These are phyloP conservation scores for Talaromyces sp. DNA, from an alignment of 2,329 filamentous ascomycete species.

Conservation along the genomic window DNA sequence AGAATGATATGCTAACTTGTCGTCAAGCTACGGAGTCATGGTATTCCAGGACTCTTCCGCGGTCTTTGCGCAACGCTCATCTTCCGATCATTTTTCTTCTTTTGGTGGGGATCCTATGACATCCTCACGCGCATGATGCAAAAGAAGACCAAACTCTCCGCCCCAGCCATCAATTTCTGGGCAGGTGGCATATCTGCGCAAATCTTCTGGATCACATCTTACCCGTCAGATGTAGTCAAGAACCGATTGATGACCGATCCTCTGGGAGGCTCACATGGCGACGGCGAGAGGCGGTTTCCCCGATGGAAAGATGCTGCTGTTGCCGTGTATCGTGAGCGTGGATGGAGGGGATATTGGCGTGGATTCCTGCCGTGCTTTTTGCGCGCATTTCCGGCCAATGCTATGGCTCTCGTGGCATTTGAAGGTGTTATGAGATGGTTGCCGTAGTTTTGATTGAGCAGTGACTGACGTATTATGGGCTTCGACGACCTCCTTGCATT, in stretches of 20 bases:
- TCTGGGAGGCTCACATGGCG: conserved; percentile 65
- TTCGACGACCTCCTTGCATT: conserved; percentile 12
- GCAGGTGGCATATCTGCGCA: conserved; percentile 90
- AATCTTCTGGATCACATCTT: conserved; percentile 89
- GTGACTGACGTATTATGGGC: not conserved
- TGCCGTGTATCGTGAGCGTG: conserved; percentile 72
- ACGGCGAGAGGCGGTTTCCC: conserved; percentile 65
- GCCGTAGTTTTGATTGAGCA: conserved; percentile 28
- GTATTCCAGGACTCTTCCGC: conserved; percentile 76
- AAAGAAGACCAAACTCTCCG: conserved; percentile 65
- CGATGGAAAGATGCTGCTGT: conserved; percentile 76
- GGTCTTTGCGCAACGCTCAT: conserved; percentile 80
- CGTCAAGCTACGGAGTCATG: conserved; percentile 56
- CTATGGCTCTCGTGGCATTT: conserved; percentile 87
- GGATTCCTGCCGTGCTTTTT: conserved; percentile 93
- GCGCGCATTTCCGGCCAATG: conserved; percentile 92
- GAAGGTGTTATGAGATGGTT: conserved; percentile 77
- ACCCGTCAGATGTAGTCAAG: conserved; percentile 91
- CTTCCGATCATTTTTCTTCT: conserved; percentile 93
- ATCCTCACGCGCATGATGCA: conserved; percentile 68
- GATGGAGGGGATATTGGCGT: conserved; percentile 81
- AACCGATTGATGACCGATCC: conserved; percentile 97
- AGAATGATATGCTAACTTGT: not conserved
- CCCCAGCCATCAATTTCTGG: conserved; percentile 91
- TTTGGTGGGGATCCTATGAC: conserved; percentile 97